phyloP scores from a whole-genome alignment of 1,139 yeast species.

The Keqinozyma sinolaborantium region DNA sequence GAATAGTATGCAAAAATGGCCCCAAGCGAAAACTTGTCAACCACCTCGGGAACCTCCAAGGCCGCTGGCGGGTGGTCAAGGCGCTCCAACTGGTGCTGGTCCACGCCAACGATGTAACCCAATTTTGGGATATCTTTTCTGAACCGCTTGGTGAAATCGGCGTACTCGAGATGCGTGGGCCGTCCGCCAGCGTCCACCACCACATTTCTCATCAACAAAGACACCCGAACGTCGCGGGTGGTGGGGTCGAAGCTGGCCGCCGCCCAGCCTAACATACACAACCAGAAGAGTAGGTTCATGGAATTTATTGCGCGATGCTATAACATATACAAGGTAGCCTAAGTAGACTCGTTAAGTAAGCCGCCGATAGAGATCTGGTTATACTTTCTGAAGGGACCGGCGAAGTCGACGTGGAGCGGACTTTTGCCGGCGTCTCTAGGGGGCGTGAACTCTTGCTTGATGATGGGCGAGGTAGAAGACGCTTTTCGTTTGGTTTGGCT shows the following conservation, averaged over 20 bases:
- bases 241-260: constrained; percentile 6
- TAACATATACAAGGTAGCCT: constrained; percentile 1
- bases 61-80: no score
- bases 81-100: no score
- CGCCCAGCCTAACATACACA: no score
- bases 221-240: constrained; percentile 3
- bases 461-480: constrained; percentile 2
- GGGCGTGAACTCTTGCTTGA: constrained; percentile 11
- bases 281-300: neutral
- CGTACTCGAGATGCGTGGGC: constrained; percentile 2
- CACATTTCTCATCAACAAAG: constrained; percentile 7
- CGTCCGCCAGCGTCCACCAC: constrained; percentile 4
- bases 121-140: constrained; percentile 5
- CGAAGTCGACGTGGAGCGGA: constrained; percentile 30
- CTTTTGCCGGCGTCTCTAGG: constrained; percentile 8
- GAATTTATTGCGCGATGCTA: neutral
- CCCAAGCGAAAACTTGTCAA: no score
- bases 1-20: no score
- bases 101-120: constrained; percentile 7
- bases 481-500: constrained; percentile 2
- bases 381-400: constrained; percentile 17
- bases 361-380: constrained; percentile 34
- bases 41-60: no score
- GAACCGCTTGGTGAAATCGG: constrained; percentile 7
- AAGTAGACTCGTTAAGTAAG: constrained; percentile 21